Evolutionary conservation across 2,329 filamentous ascomycete species (phyloP).

Genomic region (Colletotrichum orbiculare): DNA sequence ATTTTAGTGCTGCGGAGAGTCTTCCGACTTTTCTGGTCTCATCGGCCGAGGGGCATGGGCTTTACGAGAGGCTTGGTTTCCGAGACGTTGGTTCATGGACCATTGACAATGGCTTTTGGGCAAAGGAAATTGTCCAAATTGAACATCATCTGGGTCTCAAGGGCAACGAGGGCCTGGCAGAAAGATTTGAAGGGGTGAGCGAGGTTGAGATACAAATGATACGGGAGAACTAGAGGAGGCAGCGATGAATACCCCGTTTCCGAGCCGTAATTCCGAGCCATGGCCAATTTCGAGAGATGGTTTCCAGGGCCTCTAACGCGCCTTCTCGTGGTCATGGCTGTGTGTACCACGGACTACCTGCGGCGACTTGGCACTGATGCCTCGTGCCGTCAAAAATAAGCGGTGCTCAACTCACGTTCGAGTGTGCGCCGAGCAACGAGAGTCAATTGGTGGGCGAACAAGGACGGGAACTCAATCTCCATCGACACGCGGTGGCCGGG

Average conservation of each 20-base stretch:
- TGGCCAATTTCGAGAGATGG: too few relatives aligned
- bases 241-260: too few relatives aligned
- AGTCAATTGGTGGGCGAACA: too few relatives aligned
- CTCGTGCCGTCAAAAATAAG: too few relatives aligned
- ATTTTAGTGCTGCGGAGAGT: constrained; percentile 21
- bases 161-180: constrained; percentile 28
- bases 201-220: constrained; percentile 40
- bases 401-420: too few relatives aligned
- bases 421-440: too few relatives aligned
- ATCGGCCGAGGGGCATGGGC: constrained; percentile 36
- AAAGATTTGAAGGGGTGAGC: constrained; percentile 33
- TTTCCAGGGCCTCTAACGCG: too few relatives aligned
- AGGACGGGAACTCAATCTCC: not conserved
- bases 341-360: too few relatives aligned
- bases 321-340: too few relatives aligned
- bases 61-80: constrained; percentile 39
- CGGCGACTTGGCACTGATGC: too few relatives aligned
- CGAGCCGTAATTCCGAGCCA: too few relatives aligned
- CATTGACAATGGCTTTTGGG: constrained; percentile 39
- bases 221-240: not conserved
- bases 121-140: constrained; percentile 22
- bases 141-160: constrained; percentile 29
- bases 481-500: not conserved
- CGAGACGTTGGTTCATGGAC: constrained; percentile 35
- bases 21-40: constrained; percentile 38